Percentiles rank a stretch among this genome's conserved stretches.
These are phyloP conservation scores for Plectosphaerella cucumerina DNA, from an alignment of 2,329 filamentous ascomycete species.

Conservation along the genomic window DNA sequence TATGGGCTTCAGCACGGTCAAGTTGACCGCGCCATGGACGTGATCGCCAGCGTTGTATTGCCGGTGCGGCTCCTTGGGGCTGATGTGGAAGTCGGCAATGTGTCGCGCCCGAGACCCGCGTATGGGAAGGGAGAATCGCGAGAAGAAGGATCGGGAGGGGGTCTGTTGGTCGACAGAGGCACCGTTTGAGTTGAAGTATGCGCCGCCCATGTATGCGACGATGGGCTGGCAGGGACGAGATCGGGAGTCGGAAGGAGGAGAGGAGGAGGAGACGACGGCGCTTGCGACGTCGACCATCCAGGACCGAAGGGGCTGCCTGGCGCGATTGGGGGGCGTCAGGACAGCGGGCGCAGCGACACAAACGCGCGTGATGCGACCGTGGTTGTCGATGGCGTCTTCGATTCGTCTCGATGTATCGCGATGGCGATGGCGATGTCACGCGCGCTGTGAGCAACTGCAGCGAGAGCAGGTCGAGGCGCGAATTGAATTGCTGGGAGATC, in stretches of 20 bases:
- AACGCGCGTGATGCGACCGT: no score
- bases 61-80: constrained; percentile 71
- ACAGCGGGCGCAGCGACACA: no score
- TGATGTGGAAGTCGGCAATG: constrained; percentile 74
- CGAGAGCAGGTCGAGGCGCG: no score
- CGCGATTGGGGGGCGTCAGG: no score
- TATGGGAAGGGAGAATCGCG: constrained; percentile 47
- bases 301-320: no score
- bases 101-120: constrained; percentile 53
- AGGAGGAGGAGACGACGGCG: constrained; percentile 12
- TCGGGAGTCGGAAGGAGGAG: background rate
- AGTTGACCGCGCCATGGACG: constrained; percentile 67
- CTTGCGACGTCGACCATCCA: constrained; percentile 1
- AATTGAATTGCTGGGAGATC: no score
- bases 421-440: background rate
- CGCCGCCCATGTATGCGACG: constrained; percentile 39
- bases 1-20: constrained; percentile 69
- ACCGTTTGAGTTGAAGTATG: constrained; percentile 32
- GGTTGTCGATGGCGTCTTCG: background rate
- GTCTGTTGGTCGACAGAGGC: constrained; percentile 31
- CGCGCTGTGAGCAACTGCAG: no score
- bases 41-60: constrained; percentile 72
- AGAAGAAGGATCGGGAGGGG: constrained; percentile 43
- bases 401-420: background rate
- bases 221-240: constrained; percentile 2